Evolutionary conservation across 306 rosid species (phyloP), one percentile per base, ranked within the genome.

Genomic region (apple (Malus domestica)): DNA sequence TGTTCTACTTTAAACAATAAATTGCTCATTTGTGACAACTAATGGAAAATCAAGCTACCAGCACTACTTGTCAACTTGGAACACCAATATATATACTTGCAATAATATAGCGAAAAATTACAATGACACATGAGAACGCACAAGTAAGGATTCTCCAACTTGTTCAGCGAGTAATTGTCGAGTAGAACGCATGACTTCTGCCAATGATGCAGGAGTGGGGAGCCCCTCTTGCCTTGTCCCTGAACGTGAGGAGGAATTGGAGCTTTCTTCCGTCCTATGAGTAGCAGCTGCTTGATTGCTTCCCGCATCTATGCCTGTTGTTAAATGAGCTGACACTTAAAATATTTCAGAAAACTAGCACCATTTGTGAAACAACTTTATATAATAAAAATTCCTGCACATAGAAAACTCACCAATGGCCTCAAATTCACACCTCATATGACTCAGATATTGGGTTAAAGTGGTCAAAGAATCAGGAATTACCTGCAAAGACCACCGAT

Each of bases 391-490:
- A 72, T 68, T 38, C 67, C 72, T 67, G 40, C 72, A 80, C 7
- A n/a, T 42, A 32, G 72, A 63, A 70, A 68, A 80, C 92, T 88
- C 74, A 96, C 99, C 96, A 67, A 90, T 81, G 68, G 86, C 88
- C 78, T 88, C 91, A 74, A 93, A 89, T 80, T 89, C 96, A 64
- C 72, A 78, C 81, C 87, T 83, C 82, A 90, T 80, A 79, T 80
- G 87, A 84, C 87, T 83, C 75, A 89, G 85, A 60, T 92, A 87
- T 74, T 86, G 97, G 77, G 91, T 84, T 83, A 96, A 83, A 71
- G 99, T 96, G 57, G 96, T 85, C 90, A 96, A 86, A 82, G 99
- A 96, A 83, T 87, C 98, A 65, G 93, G 98, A 89, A 96, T 89
- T 58, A 87, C 97, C 99, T 96, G 69, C 80, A 86, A 76, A 76